Conservation (phyloP, 208 protist species). For the Leishmania major region DNA sequence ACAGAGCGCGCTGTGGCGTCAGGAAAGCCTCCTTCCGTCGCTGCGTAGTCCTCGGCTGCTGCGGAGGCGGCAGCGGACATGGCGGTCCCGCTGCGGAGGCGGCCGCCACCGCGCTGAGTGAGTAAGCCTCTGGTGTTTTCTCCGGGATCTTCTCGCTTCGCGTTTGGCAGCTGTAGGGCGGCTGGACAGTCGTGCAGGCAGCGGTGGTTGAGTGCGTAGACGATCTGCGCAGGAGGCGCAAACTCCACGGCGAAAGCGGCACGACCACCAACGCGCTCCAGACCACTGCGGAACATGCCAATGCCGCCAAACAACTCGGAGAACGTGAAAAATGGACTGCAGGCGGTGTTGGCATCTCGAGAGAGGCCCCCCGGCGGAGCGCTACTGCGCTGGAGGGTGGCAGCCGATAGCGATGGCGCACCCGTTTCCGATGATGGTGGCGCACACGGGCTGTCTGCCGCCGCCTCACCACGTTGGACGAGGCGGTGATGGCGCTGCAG, state of each 20-base stretch:
- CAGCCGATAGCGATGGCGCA: neutral
- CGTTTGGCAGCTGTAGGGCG: conserved; percentile 20
- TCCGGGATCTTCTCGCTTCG: neutral
- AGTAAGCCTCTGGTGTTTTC: neutral
- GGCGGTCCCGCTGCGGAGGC: neutral
- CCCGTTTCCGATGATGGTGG: neutral
- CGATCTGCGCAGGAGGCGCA: conserved; percentile 36
- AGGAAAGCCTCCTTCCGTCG: neutral
- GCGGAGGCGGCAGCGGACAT: neutral
- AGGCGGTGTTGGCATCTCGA: neutral
- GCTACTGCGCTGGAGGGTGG: neutral
- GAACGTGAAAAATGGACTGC: conserved; percentile 56
- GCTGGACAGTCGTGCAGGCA: conserved; percentile 24
- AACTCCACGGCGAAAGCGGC: conserved; percentile 76
- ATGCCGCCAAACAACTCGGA: conserved; percentile 91
- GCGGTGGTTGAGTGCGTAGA: conserved; percentile 66
- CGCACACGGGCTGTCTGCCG: neutral
- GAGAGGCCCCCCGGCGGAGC: neutral
- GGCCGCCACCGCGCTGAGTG: neutral
- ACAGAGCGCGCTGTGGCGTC: neutral
- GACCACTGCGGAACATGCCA: conserved; percentile 78
- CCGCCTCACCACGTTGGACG: neutral
- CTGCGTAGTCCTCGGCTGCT: neutral
- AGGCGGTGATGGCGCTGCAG: conserved; percentile 4
- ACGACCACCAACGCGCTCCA: conserved; percentile 59